Conservation (phyloP, 768 basidiomycete genomes). For the Agrocybe pediades region DNA sequence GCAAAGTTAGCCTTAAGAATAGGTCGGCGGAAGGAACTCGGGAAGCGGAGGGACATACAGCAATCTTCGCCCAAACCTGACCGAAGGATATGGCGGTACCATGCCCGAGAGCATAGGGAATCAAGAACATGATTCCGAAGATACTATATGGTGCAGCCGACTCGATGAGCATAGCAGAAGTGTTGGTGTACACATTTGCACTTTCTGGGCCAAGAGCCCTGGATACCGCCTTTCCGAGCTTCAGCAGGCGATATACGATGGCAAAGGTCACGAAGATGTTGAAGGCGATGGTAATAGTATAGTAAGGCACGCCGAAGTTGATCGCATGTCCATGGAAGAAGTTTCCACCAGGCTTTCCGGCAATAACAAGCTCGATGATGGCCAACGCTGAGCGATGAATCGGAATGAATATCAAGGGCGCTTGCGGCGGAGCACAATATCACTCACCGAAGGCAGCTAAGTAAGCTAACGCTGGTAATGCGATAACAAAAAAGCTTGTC, state of each 20-base stretch:
- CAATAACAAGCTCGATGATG: constrained; percentile 40
- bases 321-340: constrained; percentile 39
- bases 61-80: constrained; percentile 43
- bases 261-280: constrained; percentile 43
- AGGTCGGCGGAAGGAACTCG: background rate
- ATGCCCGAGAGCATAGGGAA: constrained; percentile 36
- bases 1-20: background rate
- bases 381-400: constrained; percentile 30
- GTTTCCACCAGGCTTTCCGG: constrained; percentile 39
- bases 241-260: constrained; percentile 39
- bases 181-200: constrained; percentile 36
- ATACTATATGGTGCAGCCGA: constrained; percentile 41
- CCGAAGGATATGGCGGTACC: constrained; percentile 36
- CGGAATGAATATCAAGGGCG: background rate
- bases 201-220: constrained; percentile 29
- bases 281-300: constrained; percentile 38
- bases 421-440: background rate
- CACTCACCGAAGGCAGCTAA: constrained; percentile 28
- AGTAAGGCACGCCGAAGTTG: constrained; percentile 42
- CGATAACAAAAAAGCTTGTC: constrained; percentile 23
- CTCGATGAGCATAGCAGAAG: constrained; percentile 39
- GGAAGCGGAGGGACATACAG: constrained; percentile 28
- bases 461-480: constrained; percentile 26
- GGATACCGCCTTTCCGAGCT: constrained; percentile 27
- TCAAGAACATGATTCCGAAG: constrained; percentile 37